phyloP scores from a whole-genome alignment of 495 filamentous ascomycete species.

The Rusavskia elegans region DNA sequence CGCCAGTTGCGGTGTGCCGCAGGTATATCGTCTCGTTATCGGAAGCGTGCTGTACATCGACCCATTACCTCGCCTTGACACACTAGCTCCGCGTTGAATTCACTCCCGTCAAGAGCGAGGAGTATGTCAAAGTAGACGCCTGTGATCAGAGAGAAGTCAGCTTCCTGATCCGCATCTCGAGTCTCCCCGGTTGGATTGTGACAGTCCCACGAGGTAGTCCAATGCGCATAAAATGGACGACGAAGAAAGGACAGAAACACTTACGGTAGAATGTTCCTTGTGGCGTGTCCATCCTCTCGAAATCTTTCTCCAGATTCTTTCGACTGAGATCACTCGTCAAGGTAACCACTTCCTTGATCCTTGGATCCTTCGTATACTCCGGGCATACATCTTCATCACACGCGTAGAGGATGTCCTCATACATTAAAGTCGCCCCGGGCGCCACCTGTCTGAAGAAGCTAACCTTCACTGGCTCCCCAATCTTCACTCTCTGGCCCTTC shows the following conservation, averaged over 20 bases:
- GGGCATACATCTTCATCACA: conserved; percentile 97
- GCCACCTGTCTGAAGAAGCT: conserved; percentile 97
- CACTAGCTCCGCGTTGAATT: conserved; percentile 95
- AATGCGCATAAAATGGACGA: neutral
- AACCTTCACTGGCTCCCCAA: conserved; percentile 96
- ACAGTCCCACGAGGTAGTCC: neutral
- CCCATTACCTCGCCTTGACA: conserved; percentile 99
- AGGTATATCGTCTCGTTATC: conserved; percentile 15
- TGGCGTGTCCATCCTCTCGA: conserved; percentile 97
- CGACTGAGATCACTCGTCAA: conserved; percentile 91
- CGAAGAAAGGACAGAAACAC: conserved; percentile 47
- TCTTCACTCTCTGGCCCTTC: conserved; percentile 97
- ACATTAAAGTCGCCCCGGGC: conserved; percentile 95
- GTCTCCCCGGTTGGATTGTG: neutral
- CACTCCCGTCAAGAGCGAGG: conserved; percentile 88
- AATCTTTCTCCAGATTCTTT: conserved; percentile 98
- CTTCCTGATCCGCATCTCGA: neutral
- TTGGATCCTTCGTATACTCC: conserved; percentile 99
- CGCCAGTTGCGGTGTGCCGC: neutral
- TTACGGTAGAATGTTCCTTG: conserved; percentile 91
- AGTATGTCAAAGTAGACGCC: conserved; percentile 61
- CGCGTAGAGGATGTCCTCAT: conserved; percentile 95
- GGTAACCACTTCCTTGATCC: conserved; percentile 98
- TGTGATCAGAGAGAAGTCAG: neutral
- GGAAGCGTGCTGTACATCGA: conserved; percentile 78